A percentile compares a stretch with the other conserved stretches of the same genome.
Evolutionary conservation across 352 stramenopile genomes (phyloP).

Genomic region (Blastocystis sp.): DNA sequence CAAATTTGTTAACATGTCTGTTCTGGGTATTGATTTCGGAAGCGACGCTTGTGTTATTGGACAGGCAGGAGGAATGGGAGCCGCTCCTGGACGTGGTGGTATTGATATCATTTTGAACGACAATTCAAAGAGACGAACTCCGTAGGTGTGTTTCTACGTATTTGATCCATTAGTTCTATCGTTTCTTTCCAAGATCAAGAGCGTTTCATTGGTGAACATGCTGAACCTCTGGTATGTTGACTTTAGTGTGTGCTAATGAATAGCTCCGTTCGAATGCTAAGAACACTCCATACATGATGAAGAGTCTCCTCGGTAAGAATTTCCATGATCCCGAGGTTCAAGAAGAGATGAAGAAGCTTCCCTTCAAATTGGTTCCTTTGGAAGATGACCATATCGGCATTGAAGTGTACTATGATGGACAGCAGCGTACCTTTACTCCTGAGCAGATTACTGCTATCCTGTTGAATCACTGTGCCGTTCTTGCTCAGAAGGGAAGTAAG

Average conservation of each 20-base stretch:
- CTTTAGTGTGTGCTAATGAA: constrained; percentile 72
- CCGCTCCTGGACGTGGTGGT: constrained; percentile 89
- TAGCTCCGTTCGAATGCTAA: constrained; percentile 90
- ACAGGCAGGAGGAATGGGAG: constrained; percentile 81
- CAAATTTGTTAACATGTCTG: constrained; percentile 69
- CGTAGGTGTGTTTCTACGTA: constrained; percentile 75
- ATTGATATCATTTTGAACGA: constrained; percentile 98
- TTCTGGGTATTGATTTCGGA: constrained; percentile 86
- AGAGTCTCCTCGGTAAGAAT: constrained; percentile 91
- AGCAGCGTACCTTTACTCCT: constrained; percentile 83
- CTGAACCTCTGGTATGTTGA: constrained; percentile 78
- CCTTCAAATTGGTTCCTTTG: constrained; percentile 85
- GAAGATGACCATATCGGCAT: constrained; percentile 82
- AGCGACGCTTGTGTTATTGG: constrained; percentile 86
- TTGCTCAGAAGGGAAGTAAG: constrained; percentile 86
- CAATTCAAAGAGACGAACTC: constrained; percentile 96
- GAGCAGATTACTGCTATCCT: constrained; percentile 95
- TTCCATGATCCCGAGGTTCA: constrained; percentile 92
- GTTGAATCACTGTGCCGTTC: constrained; percentile 90
- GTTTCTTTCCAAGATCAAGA: constrained; percentile 73
- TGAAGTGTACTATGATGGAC: constrained; percentile 87
- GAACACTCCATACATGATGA: constrained; percentile 93
- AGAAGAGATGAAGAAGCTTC: constrained; percentile 84
- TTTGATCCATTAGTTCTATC: constrained; percentile 68
- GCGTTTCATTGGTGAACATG: constrained; percentile 87